Evolutionary conservation across 176 grass and related monocot species (phyloP), one percentile per base, ranked within the genome.

Genomic region (Stipa capillata): DNA sequence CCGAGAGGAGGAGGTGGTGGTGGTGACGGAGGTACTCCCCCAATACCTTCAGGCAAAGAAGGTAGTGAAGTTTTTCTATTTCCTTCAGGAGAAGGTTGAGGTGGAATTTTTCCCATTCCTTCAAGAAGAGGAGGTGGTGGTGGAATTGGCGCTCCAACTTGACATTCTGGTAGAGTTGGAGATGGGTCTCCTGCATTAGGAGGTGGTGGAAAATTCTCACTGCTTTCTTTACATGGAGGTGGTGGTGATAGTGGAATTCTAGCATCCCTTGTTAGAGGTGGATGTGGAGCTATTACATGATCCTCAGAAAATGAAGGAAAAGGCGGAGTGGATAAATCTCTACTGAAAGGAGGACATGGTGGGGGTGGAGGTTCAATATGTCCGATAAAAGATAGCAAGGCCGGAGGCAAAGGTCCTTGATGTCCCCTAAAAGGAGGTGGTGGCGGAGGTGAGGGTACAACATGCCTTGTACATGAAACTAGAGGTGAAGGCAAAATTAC

Each of bases 261-360:
- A 32, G 20, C 7, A 72, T 69, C 53, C 16, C 21, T 57, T 69
- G 13, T 52, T 65, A 68, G 31, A 45, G 69, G 40, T 65, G 69
- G 52, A 54, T 18, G 29, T 69, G 84, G 74, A 89, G 44, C 73
- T 69, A 77, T 40, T 47, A 17, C n/a, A 80, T 48, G 28, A 56
- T 86, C 69, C 18, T 73, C 49, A 34, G 10, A 29, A 36, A 64
- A 43, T n/a, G 73, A 34, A 28, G 56, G 6, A 69, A 49, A 59
- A 60, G 53, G 15, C 63, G 69, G 40, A 55, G 41, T 72, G 50
- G 42, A 5, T 73, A 50, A 39, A 82, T 72, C 54, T 27, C 28
- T 23, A 32, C 9, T 24, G 39, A 37, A 49, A 82, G 13, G n/a
- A 52, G 74, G 41, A 10, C 20, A 27, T 8, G 57, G 36, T 3